A percentile compares a stretch with the other conserved stretches of the same genome.
Conservation (phyloP, 2,329 filamentous ascomycete genomes). For the Colletotrichum kahawae region DNA sequence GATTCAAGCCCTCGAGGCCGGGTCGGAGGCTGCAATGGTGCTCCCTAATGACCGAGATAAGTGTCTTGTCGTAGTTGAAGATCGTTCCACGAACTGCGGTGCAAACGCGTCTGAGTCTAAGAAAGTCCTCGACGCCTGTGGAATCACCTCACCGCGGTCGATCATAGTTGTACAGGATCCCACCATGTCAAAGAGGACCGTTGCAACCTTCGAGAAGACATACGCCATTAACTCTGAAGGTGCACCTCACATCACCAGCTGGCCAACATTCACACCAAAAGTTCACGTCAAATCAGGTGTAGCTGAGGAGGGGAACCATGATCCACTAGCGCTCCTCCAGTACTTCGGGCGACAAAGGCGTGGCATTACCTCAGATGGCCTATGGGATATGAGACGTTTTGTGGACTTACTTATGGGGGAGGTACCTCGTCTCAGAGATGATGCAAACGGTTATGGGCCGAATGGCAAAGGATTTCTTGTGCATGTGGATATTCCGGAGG, state of each 20-base stretch:
- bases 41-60: background rate
- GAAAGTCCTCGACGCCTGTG: constrained; percentile 35
- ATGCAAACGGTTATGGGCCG: constrained; percentile 47
- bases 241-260: background rate
- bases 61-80: constrained; percentile 40
- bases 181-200: constrained; percentile 47
- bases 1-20: background rate
- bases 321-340: background rate
- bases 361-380: background rate
- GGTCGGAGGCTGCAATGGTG: background rate
- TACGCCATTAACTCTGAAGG: constrained; percentile 28
- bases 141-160: constrained; percentile 26
- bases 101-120: constrained; percentile 43
- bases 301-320: background rate
- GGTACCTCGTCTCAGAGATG: constrained; percentile 46
- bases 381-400: constrained; percentile 45
- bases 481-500: constrained; percentile 44
- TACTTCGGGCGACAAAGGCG: background rate
- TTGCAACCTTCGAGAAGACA: constrained; percentile 42
- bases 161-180: constrained; percentile 48
- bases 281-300: background rate
- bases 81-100: constrained; percentile 50
- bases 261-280: constrained; percentile 16
- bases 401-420: constrained; percentile 47
- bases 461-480: constrained; percentile 45